phyloP scores from a whole-genome alignment of 306 rosid species.

The Oxytropis ochrocephala region DNA sequence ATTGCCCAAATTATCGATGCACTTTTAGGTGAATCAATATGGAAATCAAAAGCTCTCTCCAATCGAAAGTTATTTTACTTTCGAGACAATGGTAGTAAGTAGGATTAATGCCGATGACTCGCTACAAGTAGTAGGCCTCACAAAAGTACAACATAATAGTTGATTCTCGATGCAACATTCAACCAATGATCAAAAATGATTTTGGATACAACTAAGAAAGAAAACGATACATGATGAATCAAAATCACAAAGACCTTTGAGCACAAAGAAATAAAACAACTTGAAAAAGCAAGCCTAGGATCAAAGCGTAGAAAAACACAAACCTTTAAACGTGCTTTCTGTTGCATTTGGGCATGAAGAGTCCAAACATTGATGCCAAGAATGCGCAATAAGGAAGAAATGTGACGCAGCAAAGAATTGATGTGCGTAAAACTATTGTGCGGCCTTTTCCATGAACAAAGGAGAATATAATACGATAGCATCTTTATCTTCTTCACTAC shows the following conservation, averaged over 20 bases:
- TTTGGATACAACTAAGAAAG: no score
- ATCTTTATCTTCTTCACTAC: slow-evolving; percentile 93
- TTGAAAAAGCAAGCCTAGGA: slow-evolving; percentile 5
- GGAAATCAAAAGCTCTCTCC: not conserved
- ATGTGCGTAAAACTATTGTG: slow-evolving; percentile 82
- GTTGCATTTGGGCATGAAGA: slow-evolving; percentile 93
- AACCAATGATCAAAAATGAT: no score
- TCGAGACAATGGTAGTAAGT: not conserved
- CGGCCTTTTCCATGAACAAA: no score
- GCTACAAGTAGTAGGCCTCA: not conserved
- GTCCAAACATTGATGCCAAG: slow-evolving; percentile 70
- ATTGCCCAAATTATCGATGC: no score
- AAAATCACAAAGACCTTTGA: not conserved
- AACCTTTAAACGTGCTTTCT: slow-evolving; percentile 87
- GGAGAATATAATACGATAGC: slow-evolving; percentile 74
- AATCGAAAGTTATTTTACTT: not conserved
- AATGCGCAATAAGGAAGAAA: slow-evolving; percentile 71
- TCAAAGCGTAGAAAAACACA: slow-evolving; percentile 3
- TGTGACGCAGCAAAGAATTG: slow-evolving; percentile 78
- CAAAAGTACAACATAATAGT: not conserved
- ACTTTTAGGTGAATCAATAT: no score
- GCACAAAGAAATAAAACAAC: not conserved
- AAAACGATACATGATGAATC: not conserved
- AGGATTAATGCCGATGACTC: not conserved
- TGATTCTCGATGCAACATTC: not conserved